A percentile compares a stretch with the other conserved stretches of the same genome.
Conservation (phyloP, 768 basidiomycete species). For the Hemileccinum rubropunctum region DNA sequence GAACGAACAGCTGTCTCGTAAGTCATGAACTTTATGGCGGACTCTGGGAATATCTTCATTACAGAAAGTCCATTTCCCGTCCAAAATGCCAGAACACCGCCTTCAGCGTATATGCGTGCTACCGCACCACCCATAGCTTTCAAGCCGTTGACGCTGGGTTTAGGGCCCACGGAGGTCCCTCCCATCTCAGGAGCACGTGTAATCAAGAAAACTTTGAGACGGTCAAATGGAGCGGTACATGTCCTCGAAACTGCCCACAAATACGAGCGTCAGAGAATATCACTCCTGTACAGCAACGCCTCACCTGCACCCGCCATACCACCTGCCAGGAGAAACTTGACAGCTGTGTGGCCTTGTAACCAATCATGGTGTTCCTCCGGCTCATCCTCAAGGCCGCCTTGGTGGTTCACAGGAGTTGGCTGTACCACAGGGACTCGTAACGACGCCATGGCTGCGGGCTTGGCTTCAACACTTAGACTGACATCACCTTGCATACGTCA, state of each 20-base stretch:
- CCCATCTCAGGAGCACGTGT: slow-evolving; percentile 78
- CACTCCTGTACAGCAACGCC: slow-evolving; percentile 20
- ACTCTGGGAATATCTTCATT: slow-evolving; percentile 95
- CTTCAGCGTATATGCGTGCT: slow-evolving; percentile 81
- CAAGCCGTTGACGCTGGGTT: slow-evolving; percentile 49
- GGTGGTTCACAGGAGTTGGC: slow-evolving; percentile 25
- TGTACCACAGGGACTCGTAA: slow-evolving; percentile 12
- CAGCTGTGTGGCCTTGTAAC: slow-evolving; percentile 67
- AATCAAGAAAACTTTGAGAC: slow-evolving; percentile 94
- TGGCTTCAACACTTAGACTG: slow-evolving; percentile 74
- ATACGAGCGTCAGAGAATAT: slow-evolving; percentile 4
- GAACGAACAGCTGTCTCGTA: slow-evolving; percentile 87
- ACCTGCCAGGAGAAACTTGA: slow-evolving; percentile 91
- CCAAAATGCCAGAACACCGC: slow-evolving; percentile 92
- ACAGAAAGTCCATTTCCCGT: slow-evolving; percentile 96
- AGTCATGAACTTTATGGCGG: slow-evolving; percentile 95
- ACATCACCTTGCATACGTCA: slow-evolving; percentile 61
- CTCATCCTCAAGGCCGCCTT: slow-evolving; percentile 50
- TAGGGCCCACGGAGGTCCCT: slow-evolving; percentile 44
- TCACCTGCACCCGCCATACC: slow-evolving; percentile 92
- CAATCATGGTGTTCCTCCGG: slow-evolving; percentile 59
- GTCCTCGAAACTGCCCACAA: slow-evolving; percentile 77
- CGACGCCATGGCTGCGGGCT: slow-evolving; percentile 39
- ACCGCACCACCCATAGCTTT: slow-evolving; percentile 72
- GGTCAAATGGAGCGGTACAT: slow-evolving; percentile 96